Percentiles rank a stretch among this genome's conserved stretches.
Conservation (phyloP, 371 early-diverging fungal species). For the Saksenaea vasiformis region DNA sequence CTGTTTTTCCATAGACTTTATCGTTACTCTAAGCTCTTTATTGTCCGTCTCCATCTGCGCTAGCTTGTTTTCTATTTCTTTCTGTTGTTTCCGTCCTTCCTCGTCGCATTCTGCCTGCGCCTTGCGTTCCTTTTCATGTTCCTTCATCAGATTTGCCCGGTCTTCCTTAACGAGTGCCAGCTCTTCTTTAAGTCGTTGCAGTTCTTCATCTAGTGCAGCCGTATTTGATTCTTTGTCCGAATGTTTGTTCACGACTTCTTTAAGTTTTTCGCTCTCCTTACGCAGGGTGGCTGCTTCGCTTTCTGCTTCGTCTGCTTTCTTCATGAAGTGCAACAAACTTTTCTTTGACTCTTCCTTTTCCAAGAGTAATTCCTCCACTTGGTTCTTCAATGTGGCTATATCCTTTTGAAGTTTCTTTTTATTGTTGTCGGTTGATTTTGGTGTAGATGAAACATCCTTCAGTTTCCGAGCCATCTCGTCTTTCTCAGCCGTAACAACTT, state of each 20-base stretch:
- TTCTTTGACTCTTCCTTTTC: slow-evolving; percentile 51
- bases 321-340: slow-evolving; percentile 40
- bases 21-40: slow-evolving; percentile 20
- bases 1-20: slow-evolving; percentile 29
- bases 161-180: slow-evolving; percentile 5
- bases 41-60: slow-evolving; percentile 32
- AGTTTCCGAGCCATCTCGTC: slow-evolving; percentile 19
- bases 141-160: slow-evolving; percentile 16
- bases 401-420: slow-evolving; percentile 13
- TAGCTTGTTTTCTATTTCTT: slow-evolving; percentile 22
- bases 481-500: slow-evolving; percentile 35
- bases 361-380: slow-evolving; percentile 43
- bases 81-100: slow-evolving; percentile 20
- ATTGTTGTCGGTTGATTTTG: not conserved
- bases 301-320: slow-evolving; percentile 38
- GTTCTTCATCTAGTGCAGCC: not conserved
- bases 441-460: not conserved
- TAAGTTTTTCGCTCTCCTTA: not conserved
- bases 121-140: slow-evolving; percentile 12
- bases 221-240: not conserved
- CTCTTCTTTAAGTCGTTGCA: not conserved
- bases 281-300: not conserved
- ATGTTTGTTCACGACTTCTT: not conserved
- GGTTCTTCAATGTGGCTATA: slow-evolving; percentile 33
- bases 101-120: slow-evolving; percentile 13